A percentile compares a stretch with the other conserved stretches of the same genome.
Evolutionary conservation across 2,329 filamentous ascomycete genomes (phyloP).

Genomic region (Verruconis gallopava): DNA sequence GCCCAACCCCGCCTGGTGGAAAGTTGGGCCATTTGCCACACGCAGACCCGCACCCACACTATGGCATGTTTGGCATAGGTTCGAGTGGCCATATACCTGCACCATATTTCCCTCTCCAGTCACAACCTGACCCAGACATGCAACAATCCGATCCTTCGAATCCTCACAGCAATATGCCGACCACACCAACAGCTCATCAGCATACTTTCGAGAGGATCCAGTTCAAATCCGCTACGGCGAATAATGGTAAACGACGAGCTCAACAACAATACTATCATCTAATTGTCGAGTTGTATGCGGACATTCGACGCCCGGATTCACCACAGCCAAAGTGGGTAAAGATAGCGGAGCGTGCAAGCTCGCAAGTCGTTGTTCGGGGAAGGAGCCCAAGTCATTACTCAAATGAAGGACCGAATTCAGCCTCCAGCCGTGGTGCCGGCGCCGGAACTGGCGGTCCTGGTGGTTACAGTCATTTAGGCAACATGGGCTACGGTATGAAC

Average conservation of each 20-base stretch:
- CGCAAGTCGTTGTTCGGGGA: conserved; percentile 77
- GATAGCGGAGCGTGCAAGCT: conserved; percentile 58
- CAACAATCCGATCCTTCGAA: conserved; percentile 14
- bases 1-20: conserved; percentile 48
- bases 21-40: conserved; percentile 5
- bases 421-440: conserved; percentile 19
- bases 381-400: conserved; percentile 73
- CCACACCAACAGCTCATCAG: conserved; percentile 24
- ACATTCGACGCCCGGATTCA: conserved; percentile 39
- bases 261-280: conserved; percentile 89
- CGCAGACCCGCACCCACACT: conserved; percentile 24
- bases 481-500: conserved; percentile 2
- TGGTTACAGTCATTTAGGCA: conserved; percentile 19
- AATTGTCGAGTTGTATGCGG: conserved; percentile 70
- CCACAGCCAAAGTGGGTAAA: conserved; percentile 49
- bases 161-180: background rate
- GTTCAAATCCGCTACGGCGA: conserved; percentile 87
- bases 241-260: conserved; percentile 81
- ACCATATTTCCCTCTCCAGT: conserved; percentile 31
- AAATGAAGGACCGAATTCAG: conserved; percentile 43
- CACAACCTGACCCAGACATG: conserved; percentile 5
- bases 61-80: conserved; percentile 25
- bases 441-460: conserved; percentile 57
- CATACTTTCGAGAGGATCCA: conserved; percentile 78
- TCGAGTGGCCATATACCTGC: background rate